These are phyloP conservation scores for Exophiala mesophila DNA, from an alignment of 2,329 filamentous ascomycete genomes.

Conservation along the genomic window DNA sequence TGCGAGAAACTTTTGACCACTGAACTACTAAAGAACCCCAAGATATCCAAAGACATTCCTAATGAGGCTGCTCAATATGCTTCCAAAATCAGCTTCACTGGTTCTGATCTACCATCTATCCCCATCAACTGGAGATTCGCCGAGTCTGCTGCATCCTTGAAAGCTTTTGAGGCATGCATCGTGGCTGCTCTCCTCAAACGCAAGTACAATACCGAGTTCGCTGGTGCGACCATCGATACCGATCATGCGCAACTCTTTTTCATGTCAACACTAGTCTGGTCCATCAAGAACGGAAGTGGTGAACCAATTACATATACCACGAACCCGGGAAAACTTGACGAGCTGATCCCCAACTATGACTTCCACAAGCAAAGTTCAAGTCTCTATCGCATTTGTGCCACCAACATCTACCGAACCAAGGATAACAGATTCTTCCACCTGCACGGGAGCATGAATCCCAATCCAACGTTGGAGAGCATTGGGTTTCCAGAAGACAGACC, in stretches of 20 bases:
- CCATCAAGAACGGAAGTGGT: constrained; percentile 32
- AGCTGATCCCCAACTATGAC: constrained; percentile 53
- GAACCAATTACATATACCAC: constrained; percentile 19
- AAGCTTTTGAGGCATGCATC: constrained; percentile 46
- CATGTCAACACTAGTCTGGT: constrained; percentile 36
- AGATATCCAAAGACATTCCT: constrained; percentile 45
- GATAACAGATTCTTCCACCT: constrained; percentile 45
- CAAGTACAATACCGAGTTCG: constrained; percentile 42
- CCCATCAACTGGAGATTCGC: constrained; percentile 55
- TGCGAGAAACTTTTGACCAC: constrained; percentile 26
- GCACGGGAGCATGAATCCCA: constrained; percentile 46
- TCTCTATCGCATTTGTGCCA: constrained; percentile 33
- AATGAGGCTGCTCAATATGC: constrained; percentile 33
- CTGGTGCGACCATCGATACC: constrained; percentile 45
- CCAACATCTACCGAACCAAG: constrained; percentile 46
- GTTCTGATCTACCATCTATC: constrained; percentile 41
- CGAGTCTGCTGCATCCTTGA: constrained; percentile 49
- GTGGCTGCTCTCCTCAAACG: constrained; percentile 41
- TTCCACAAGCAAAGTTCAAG: constrained; percentile 58
- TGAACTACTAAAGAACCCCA: constrained; percentile 48
- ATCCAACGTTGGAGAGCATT: constrained; percentile 37
- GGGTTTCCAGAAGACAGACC: constrained; percentile 31
- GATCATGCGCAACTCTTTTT: constrained; percentile 44
- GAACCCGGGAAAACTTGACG: constrained; percentile 13
- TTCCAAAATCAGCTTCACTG: constrained; percentile 40